A percentile compares a stretch with the other conserved stretches of the same genome.
phyloP scores from a whole-genome alignment of 1,139 yeast species.

The Casaregolazyma lundiana region DNA sequence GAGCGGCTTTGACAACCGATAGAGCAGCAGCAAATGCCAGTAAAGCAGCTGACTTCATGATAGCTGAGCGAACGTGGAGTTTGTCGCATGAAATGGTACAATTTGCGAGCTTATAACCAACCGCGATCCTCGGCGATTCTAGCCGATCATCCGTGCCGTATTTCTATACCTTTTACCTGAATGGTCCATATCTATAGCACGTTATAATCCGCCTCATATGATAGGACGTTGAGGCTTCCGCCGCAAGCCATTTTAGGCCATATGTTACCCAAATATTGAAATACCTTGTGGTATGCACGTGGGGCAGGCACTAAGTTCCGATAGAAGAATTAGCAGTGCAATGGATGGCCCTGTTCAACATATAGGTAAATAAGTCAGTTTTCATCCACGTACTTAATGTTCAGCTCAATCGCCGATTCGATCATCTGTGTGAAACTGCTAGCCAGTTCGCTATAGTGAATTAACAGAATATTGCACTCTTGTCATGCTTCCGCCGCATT shows the following conservation, averaged over 20 bases:
- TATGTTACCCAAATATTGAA: background rate
- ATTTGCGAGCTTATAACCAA: background rate
- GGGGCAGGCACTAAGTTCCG: too few species aligned
- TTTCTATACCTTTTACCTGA: background rate
- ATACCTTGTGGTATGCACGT: too few species aligned
- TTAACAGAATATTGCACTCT: too few species aligned
- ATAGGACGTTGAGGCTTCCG: background rate
- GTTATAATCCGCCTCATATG: background rate
- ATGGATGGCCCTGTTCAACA: too few species aligned
- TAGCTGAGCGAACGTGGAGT: background rate
- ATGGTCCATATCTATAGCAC: background rate
- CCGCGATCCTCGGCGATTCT: background rate
- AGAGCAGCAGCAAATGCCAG: background rate
- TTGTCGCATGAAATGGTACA: background rate
- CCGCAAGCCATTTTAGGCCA: background rate
- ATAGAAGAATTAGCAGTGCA: too few species aligned
- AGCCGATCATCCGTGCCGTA: background rate
- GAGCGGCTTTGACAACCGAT: constrained; percentile 5
- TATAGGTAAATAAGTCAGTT: too few species aligned
- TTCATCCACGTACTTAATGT: too few species aligned
- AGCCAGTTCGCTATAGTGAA: too few species aligned
- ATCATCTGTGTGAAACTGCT: too few species aligned
- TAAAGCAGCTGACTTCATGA: background rate
- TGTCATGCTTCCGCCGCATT: too few species aligned
- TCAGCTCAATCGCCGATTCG: too few species aligned